These are phyloP conservation scores for Wickerhamiella sorbophila DNA, from an alignment of 805 yeast species.

Conservation along the genomic window DNA sequence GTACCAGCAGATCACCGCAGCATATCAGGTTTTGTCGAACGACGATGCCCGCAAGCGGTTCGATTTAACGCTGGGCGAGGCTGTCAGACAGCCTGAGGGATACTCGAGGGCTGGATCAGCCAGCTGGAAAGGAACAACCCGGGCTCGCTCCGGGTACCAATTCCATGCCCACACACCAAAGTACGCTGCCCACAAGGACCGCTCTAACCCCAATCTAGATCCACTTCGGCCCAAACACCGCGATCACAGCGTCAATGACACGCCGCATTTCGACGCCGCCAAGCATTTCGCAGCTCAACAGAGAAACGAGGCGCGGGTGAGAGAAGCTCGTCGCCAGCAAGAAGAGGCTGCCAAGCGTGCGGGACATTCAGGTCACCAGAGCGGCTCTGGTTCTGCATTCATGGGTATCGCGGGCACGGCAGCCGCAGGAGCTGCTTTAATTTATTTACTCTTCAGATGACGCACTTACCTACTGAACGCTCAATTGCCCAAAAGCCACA, in stretches of 20 bases:
- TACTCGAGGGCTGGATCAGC: constrained; percentile 7
- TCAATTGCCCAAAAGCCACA: too few relatives aligned
- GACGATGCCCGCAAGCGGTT: constrained; percentile 33
- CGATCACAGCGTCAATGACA: constrained; percentile 20
- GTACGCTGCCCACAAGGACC: constrained; percentile 10
- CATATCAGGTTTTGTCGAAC: constrained; percentile 50
- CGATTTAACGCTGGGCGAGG: constrained; percentile 26
- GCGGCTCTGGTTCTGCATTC: not conserved
- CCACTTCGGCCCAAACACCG: constrained; percentile 17
- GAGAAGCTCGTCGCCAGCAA: not conserved
- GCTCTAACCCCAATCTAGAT: constrained; percentile 14
- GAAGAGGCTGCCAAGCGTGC: not conserved
- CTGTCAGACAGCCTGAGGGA: constrained; percentile 19
- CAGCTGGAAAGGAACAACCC: constrained; percentile 10
- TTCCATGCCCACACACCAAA: constrained; percentile 7
- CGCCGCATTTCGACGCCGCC: constrained; percentile 27
- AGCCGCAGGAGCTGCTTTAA: constrained; percentile 8
- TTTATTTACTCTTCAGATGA: constrained; percentile 11
- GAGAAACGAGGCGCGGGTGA: not conserved
- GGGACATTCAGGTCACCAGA: not conserved
- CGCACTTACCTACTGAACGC: too few relatives aligned
- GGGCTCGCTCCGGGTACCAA: constrained; percentile 9
- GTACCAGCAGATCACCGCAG: constrained; percentile 50
- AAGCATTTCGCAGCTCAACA: constrained; percentile 14
- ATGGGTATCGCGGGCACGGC: constrained; percentile 5